A percentile compares a stretch with the other conserved stretches of the same genome.
Conservation (phyloP, 2,329 filamentous ascomycete species). For the Fusarium humuli region DNA sequence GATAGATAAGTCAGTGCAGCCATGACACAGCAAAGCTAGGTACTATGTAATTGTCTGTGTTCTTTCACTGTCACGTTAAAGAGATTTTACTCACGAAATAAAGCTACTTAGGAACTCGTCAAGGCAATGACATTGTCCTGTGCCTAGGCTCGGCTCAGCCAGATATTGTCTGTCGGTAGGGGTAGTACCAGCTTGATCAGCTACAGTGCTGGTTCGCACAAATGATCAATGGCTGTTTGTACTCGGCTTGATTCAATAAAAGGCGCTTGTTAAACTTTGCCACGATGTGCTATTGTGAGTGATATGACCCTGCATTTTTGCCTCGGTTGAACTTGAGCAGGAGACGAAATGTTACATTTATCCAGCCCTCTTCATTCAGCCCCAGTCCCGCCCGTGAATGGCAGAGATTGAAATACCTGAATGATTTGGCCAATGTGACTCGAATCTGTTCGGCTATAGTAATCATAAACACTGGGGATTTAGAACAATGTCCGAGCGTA, state of each 20-base stretch:
- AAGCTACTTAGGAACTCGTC: neutral
- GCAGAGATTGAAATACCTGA: neutral
- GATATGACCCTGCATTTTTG: neutral
- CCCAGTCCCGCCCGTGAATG: neutral
- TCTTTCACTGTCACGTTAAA: neutral
- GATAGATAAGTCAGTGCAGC: neutral
- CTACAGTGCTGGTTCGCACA: neutral
- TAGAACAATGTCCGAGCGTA: neutral
- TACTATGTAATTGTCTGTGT: neutral
- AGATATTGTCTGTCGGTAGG: neutral
- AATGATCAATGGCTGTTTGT: neutral
- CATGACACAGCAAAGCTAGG: neutral
- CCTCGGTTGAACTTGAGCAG: neutral
- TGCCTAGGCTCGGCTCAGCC: neutral
- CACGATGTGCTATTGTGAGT: neutral
- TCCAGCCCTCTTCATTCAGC: neutral
- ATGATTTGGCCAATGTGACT: neutral
- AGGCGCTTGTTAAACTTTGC: neutral
- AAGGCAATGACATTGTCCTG: neutral
- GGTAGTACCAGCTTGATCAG: neutral
- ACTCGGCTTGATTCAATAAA: neutral
- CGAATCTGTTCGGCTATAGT: neutral
- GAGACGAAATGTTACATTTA: neutral
- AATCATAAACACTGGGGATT: neutral
- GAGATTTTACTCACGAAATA: neutral